These are phyloP conservation scores for Penicillium sp. DNA, from an alignment of 2,329 filamentous ascomycete species.

Conservation along the genomic window DNA sequence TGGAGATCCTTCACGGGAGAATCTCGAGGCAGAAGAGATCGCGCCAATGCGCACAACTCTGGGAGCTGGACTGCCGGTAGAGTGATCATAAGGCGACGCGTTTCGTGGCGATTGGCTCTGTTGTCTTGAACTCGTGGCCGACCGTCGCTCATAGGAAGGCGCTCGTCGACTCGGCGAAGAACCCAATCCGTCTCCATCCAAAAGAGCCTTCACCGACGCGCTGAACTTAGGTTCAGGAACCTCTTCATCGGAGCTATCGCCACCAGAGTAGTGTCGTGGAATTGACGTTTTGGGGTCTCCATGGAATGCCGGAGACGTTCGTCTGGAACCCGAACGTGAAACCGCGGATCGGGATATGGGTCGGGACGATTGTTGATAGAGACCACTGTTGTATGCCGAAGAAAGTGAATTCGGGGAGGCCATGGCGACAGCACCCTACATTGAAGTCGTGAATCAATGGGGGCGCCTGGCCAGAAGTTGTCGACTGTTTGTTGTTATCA, in stretches of 20 bases:
- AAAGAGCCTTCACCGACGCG: slow-evolving; percentile 79
- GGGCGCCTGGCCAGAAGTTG: slow-evolving; percentile 16
- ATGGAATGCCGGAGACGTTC: slow-evolving; percentile 29
- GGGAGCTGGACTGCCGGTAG: slow-evolving; percentile 40
- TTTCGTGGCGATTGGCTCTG: slow-evolving; percentile 33
- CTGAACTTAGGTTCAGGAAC: slow-evolving; percentile 87
- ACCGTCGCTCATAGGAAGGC: slow-evolving; percentile 23
- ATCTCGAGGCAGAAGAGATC: slow-evolving; percentile 26
- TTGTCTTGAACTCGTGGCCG: slow-evolving; percentile 26
- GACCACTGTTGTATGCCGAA: slow-evolving; percentile 33
- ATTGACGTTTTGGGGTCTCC: slow-evolving; percentile 18
- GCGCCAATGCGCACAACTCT: slow-evolving; percentile 40
- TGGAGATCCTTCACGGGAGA: slow-evolving; percentile 38
- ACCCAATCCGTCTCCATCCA: slow-evolving; percentile 51
- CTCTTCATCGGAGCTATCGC: slow-evolving; percentile 93
- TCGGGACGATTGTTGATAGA: slow-evolving; percentile 34
- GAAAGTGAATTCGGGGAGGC: slow-evolving; percentile 38
- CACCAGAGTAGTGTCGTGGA: slow-evolving; percentile 44
- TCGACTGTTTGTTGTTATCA: slow-evolving; percentile 24
- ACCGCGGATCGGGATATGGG: slow-evolving; percentile 36
- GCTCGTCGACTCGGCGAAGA: slow-evolving; percentile 44
- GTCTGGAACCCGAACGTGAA: slow-evolving; percentile 32
- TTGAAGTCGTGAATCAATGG: slow-evolving; percentile 27
- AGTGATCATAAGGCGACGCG: slow-evolving; percentile 35
- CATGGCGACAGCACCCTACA: slow-evolving; percentile 27